Evolutionary conservation across 805 yeast species (phyloP), one percentile per base, ranked within the genome.

Genomic region (Saturnispora quitensis): DNA sequence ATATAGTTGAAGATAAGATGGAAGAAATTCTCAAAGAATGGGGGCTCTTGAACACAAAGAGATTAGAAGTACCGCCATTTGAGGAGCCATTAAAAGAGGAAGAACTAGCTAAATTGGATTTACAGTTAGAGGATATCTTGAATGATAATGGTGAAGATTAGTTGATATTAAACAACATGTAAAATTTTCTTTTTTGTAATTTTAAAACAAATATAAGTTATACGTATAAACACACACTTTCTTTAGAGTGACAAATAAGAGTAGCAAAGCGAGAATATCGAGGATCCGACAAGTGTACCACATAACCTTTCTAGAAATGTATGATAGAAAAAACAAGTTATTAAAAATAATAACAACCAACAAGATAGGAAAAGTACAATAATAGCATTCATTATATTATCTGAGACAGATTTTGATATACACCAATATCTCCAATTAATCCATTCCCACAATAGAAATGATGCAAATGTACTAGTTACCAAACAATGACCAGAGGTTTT

Each of bases 281-380:
- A 34, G 34, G 68, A 43, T 0, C 79, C 81, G 50, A 71, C 63
- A 0, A 60, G 15, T 10, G 73, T 47, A 4, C 82, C 82, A 7
- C 69, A 67, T 8, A 74, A 51, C 52, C 76, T 75, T 57, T 78
- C 82, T 2, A 63, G 47, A 6, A 71, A 45, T 4, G 80, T 74
- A 57, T 78, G 82, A 60, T 73, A 78, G 57, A 76, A 77, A 20
- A 76, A 55, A 36, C 74, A 66, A 5, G 82, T 78, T 25, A 76
- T 64, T 6, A 66, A 50, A 54, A 67, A 73, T 62, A 74, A 64
- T 3, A 63, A 51, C 53, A 63, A 59, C 80, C 80, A 76, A 13
- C 43, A 47, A 2, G 40, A 3, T 13, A 33, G 47, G 15, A 53
- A 7, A 9, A 13, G 25, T 2, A n/a, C 13, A 9, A 47, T 31